phyloP scores from a whole-genome alignment of 2,329 filamentous ascomycete genomes.

The Talaromyces sp. region DNA sequence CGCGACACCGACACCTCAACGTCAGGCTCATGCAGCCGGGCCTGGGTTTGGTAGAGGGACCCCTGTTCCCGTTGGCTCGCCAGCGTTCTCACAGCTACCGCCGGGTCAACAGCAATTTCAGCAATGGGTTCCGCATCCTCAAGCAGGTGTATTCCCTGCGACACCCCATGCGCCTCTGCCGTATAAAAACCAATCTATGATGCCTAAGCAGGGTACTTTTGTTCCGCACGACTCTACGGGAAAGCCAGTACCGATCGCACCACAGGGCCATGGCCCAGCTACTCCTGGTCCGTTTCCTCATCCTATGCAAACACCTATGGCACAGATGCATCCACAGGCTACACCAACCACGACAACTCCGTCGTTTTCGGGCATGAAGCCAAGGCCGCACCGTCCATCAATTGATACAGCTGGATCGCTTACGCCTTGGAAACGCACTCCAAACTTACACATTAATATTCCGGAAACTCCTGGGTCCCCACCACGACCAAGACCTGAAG shows the following conservation, averaged over 20 bases:
- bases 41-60: constrained; percentile 20
- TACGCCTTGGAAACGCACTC: constrained; percentile 44
- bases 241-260: constrained; percentile 20
- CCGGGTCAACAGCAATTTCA: constrained; percentile 33
- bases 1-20: constrained; percentile 17
- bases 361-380: constrained; percentile 25
- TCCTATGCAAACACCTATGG: constrained; percentile 25
- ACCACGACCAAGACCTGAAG: constrained; percentile 38
- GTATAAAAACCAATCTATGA: constrained; percentile 13
- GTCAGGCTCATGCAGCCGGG: constrained; percentile 18
- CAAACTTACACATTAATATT: constrained; percentile 30
- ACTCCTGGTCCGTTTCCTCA: constrained; percentile 26
- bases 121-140: constrained; percentile 35
- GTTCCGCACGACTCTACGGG: constrained; percentile 21
- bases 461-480: constrained; percentile 39
- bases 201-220: constrained; percentile 14
- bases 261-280: constrained; percentile 24
- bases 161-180: constrained; percentile 22
- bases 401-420: constrained; percentile 39
- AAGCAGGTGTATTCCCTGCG: not conserved
- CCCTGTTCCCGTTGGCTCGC: constrained; percentile 18
- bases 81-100: constrained; percentile 22
- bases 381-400: constrained; percentile 31
- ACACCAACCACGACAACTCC: constrained; percentile 29
- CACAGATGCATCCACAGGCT: constrained; percentile 24